A percentile compares a stretch with the other conserved stretches of the same genome.
Evolutionary conservation across 495 filamentous ascomycete genomes (phyloP).

Genomic region (Lasiosphaeria hispida): DNA sequence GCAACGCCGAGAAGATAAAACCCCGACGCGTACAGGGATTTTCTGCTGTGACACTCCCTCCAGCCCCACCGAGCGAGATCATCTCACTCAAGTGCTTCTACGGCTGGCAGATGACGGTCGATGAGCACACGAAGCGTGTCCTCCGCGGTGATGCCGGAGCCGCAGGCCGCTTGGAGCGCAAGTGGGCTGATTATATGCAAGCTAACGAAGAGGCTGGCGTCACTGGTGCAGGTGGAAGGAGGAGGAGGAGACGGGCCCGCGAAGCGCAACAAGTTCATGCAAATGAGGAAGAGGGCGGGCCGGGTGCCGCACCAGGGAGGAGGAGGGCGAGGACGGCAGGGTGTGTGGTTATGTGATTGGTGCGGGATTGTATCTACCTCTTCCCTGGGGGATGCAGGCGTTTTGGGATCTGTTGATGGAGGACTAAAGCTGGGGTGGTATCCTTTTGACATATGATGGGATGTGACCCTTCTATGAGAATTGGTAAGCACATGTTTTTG

Average conservation of each 20-base stretch:
- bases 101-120: conserved; percentile 89
- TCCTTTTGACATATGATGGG: too few relatives aligned
- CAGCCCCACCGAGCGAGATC: conserved; percentile 64
- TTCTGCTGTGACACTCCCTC: background rate
- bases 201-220: conserved; percentile 79
- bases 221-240: conserved; percentile 54
- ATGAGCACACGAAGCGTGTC: conserved; percentile 85
- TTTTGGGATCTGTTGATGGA: background rate
- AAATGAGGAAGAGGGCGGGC: conserved; percentile 67
- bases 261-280: conserved; percentile 73
- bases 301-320: conserved; percentile 25
- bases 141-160: conserved; percentile 67
- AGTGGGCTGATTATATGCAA: conserved; percentile 96
- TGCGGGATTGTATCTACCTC: background rate
- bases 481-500: too few relatives aligned
- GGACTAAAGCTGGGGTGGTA: too few relatives aligned
- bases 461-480: too few relatives aligned
- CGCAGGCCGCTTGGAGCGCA: conserved; percentile 73
- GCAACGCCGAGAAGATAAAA: conserved; percentile 66
- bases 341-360: conserved; percentile 54
- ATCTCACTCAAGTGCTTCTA: conserved; percentile 91
- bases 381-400: background rate
- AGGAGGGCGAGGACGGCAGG: conserved; percentile 56
- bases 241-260: conserved; percentile 69
- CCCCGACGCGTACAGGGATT: background rate